Base-by-base conservation (phyloP, 1,139 yeast genomes). In the Kluyveromyces sp. region DNA sequence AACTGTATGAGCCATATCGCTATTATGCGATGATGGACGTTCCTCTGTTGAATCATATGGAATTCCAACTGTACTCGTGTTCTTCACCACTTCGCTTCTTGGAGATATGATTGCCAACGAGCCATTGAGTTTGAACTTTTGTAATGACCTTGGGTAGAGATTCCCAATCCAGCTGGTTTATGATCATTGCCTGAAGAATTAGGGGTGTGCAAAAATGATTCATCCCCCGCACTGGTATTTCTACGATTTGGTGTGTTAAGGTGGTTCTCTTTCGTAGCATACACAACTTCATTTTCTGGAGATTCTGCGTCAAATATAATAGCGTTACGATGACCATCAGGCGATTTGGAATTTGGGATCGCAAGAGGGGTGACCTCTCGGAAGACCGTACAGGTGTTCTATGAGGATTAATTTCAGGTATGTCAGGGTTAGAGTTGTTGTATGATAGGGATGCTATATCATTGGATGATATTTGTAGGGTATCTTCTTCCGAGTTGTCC, bases 401-500 rank as follows among this genome's bases (percentile, higher is more conserved):
- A 27, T 37, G 21, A 15, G 21, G 21, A 15, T 15, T 15, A 15
- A 15, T 15, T 15, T 15, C 21, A 15, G 21, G 21, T 44, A 3
- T 40, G 29, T 5, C 33, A 3, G 34, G 15, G 6, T 38, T 28
- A n/a, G 34, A 29, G 32, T 4, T 10, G 10, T 28, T 25, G n/a
- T 33, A 26, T 30, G 27, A 21, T 27, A 40, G 25, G 42, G 43
- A 10, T 28, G 21, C 31, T 7, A 37, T 6, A 27, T 8, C 27
- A 26, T 37, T 4, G 8, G 15, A 34, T 37, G 36, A 29, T 27
- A 41, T 34, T 7, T 35, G 37, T 7, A 41, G 39, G 4, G 43
- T 41, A 27, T 40, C 42, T 25, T 54, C 51, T 6, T 51, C 53
- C 35, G 55, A 54, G 29, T 56, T 50, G 30, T 56, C 57, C 36